A percentile compares a stretch with the other conserved stretches of the same genome.
Evolutionary conservation across 805 yeast species (phyloP).

Genomic region (Myxozyma monticola): DNA sequence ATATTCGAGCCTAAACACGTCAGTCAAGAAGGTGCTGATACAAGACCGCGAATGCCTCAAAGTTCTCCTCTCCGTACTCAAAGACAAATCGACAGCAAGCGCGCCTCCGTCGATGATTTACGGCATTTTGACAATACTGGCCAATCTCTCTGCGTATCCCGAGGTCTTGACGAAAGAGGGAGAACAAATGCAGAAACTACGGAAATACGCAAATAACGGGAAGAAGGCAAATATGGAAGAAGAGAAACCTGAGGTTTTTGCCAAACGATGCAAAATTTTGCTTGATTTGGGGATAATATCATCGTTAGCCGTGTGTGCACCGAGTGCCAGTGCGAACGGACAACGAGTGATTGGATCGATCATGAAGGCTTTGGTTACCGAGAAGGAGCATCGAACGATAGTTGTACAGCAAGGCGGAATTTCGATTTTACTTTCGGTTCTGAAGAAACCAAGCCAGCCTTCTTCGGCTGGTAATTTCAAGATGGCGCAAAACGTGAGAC

Average conservation of each 20-base stretch:
- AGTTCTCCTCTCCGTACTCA: conserved; percentile 20
- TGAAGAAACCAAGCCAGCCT: conserved; percentile 14
- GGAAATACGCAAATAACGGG: conserved; percentile 35
- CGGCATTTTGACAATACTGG: conserved; percentile 38
- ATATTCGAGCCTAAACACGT: conserved; percentile 37
- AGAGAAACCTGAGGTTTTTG: conserved; percentile 32
- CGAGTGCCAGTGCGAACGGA: conserved; percentile 32
- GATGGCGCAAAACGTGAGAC: conserved; percentile 12
- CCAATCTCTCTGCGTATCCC: conserved; percentile 39
- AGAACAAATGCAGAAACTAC: conserved; percentile 32
- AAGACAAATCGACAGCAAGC: conserved; percentile 13
- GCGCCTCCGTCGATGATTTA: conserved; percentile 35
- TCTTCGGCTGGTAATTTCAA: conserved; percentile 8
- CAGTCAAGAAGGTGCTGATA: conserved; percentile 36
- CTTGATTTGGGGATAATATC: conserved; percentile 34
- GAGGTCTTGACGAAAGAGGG: conserved; percentile 38
- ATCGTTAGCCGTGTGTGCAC: conserved; percentile 21
- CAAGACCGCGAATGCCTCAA: conserved; percentile 26
- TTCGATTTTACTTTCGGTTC: conserved; percentile 29
- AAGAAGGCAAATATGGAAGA: conserved; percentile 30
- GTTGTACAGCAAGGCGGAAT: conserved; percentile 42
- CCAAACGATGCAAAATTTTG: conserved; percentile 32
- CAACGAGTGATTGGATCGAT: conserved; percentile 33
- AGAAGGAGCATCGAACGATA: conserved; percentile 32
- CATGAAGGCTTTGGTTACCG: conserved; percentile 38